Evolutionary conservation across 805 yeast species (phyloP), one percentile per base, ranked within the genome.

Genomic region (Candida glaebosa): DNA sequence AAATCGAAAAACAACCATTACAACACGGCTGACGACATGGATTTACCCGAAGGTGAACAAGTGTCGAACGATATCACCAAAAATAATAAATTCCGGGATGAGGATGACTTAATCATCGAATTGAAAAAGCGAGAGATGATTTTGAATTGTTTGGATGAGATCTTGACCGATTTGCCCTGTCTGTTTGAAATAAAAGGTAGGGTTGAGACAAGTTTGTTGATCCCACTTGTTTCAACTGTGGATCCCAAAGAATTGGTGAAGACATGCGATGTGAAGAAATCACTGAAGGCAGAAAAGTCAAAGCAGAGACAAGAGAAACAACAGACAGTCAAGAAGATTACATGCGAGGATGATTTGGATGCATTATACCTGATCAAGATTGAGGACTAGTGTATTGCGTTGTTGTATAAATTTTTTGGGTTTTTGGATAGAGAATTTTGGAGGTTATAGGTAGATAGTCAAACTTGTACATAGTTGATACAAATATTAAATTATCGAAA

Each of bases 331-430:
- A 14, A 36, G 22, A 17, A 16, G 3, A 46, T 47, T 36, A 40
- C 44, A 6, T 46, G 46, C 5, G 71, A 60, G 20, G 63, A 60
- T 2, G 71, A 68, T 42, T 60, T 69, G 41, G 75, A 70, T 46
- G 49, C 67, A 14, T 52, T 69, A 41, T 69, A 69, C 45, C 64
- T 55, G 59, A 50, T 69, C 36, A 69, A 68, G 40, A 65, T 69
- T 26, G 69, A 63, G 40, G 67, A 66, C 28, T 67, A 50, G 50
- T n/a, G n/a, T n/a, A n/a, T n/a, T n/a, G n/a, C n/a, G n/a, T n/a
- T n/a, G 28, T 24, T 24, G 8, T 24, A 24, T 8, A 24, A 24
- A 8, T 8, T 24, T 24, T 8, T 24, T 24, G 28, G 28, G 28
- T 24, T 24, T 8, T 8, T 8, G 28, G 28, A 12, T 24, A 24